These are phyloP conservation scores for Phialophora chinensis DNA, from an alignment of 2,329 filamentous ascomycete genomes.

Conservation along the genomic window DNA sequence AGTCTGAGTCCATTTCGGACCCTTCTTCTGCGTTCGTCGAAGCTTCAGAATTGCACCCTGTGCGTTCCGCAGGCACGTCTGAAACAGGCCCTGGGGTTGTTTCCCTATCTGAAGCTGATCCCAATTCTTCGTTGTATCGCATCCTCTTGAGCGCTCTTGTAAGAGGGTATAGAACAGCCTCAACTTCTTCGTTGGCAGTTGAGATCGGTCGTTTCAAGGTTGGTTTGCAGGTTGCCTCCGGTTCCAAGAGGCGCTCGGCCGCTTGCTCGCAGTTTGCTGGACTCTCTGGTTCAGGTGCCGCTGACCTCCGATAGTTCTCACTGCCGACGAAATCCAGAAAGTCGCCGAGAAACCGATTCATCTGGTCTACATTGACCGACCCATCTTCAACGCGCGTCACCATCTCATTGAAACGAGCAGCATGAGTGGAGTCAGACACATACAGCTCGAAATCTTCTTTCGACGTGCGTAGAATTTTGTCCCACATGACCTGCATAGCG, in stretches of 20 bases:
- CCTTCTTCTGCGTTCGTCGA: not conserved
- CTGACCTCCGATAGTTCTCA: slow-evolving; percentile 8
- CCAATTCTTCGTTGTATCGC: not conserved
- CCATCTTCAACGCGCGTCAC: slow-evolving; percentile 26
- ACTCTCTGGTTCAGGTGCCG: slow-evolving; percentile 25
- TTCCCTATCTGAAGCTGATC: not conserved
- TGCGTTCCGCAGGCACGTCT: not conserved
- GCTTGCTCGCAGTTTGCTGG: slow-evolving; percentile 4
- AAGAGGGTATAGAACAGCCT: not conserved
- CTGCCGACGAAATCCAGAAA: slow-evolving; percentile 3
- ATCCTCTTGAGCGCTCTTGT: not conserved
- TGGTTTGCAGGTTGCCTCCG: not conserved
- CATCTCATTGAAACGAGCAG: slow-evolving; percentile 16
- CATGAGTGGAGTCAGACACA: slow-evolving; percentile 5
- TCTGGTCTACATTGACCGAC: slow-evolving; percentile 23
- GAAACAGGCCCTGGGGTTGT: not conserved
- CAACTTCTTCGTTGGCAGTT: slow-evolving; percentile 2
- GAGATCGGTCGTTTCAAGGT: slow-evolving; percentile 10
- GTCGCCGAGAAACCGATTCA: slow-evolving; percentile 15
- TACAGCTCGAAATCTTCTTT: slow-evolving; percentile 12
- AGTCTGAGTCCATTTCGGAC: not conserved
- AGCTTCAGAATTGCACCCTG: not conserved
- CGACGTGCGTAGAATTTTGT: slow-evolving; percentile 11
- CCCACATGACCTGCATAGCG: slow-evolving; percentile 21
- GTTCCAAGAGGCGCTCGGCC: not conserved